phyloP scores from a whole-genome alignment of 257 asterid genomes.

The Solanum bukasovii region DNA sequence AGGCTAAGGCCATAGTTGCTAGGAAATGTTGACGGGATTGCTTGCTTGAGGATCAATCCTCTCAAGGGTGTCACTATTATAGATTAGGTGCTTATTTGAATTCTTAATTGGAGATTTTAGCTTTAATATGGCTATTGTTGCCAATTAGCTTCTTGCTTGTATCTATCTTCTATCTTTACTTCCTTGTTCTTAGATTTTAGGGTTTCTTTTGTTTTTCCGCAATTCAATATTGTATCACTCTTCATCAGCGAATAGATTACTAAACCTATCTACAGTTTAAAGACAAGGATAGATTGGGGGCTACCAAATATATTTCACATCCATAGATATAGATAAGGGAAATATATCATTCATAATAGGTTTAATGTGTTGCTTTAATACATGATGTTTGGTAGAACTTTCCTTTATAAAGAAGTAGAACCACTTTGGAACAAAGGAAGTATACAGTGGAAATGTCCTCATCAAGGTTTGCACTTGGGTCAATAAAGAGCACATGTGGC shows the following conservation, averaged over 20 bases:
- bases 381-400: neutral
- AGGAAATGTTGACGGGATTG: too few relatives aligned
- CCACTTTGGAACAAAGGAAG: neutral
- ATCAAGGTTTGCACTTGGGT: neutral
- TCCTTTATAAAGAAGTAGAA: neutral
- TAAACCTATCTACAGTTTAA: neutral
- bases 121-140: too few relatives aligned
- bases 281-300: neutral
- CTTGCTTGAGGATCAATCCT: too few relatives aligned
- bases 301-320: neutral
- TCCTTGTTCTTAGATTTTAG: too few relatives aligned
- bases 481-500: neutral
- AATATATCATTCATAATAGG: neutral
- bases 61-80: too few relatives aligned
- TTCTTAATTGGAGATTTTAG: too few relatives aligned
- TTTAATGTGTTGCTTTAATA: neutral
- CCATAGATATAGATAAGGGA: neutral
- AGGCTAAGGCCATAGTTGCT: too few relatives aligned
- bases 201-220: too few relatives aligned
- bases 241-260: neutral
- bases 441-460: neutral
- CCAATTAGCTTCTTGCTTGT: too few relatives aligned
- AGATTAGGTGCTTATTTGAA: too few relatives aligned
- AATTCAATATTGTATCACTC: neutral
- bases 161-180: too few relatives aligned